phyloP scores from a whole-genome alignment of 129 eudicot species.

The Heracleum sosnowskyi region DNA sequence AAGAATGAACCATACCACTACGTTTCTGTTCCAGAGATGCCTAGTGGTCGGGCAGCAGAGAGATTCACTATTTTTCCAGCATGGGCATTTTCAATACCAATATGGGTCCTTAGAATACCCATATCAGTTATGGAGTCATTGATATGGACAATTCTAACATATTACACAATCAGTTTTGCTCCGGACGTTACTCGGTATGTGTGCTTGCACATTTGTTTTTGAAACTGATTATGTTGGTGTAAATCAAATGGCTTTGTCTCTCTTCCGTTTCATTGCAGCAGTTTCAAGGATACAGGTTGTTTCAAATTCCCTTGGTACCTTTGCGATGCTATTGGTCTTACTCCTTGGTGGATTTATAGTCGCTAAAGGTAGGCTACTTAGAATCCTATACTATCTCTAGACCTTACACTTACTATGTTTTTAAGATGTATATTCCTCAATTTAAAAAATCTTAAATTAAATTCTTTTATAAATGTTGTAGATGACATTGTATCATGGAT shows the following conservation, averaged over 20 bases:
- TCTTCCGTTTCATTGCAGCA: constrained; percentile 53
- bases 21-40: constrained; percentile 40
- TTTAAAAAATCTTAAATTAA: background rate
- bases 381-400: background rate
- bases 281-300: constrained; percentile 54
- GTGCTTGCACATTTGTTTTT: no score
- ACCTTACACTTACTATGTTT: background rate
- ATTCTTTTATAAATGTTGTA: constrained; percentile 11
- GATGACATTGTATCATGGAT: constrained; percentile 73
- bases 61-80: constrained; percentile 50
- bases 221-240: constrained; percentile 19
- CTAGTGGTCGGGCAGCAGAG: constrained; percentile 23
- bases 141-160: constrained; percentile 50
- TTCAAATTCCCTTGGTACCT: constrained; percentile 37
- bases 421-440: background rate
- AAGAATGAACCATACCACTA: constrained; percentile 35
- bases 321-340: constrained; percentile 40
- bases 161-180: constrained; percentile 57
- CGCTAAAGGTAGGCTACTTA: constrained; percentile 32
- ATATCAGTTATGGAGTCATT: constrained; percentile 45
- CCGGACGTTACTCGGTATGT: constrained; percentile 49
- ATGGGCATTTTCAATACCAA: constrained; percentile 62
- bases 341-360: constrained; percentile 62
- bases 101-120: constrained; percentile 51
- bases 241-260: constrained; percentile 56